Base-by-base conservation (phyloP, 768 basidiomycete genomes). In the Boletus rubroflammeus region DNA sequence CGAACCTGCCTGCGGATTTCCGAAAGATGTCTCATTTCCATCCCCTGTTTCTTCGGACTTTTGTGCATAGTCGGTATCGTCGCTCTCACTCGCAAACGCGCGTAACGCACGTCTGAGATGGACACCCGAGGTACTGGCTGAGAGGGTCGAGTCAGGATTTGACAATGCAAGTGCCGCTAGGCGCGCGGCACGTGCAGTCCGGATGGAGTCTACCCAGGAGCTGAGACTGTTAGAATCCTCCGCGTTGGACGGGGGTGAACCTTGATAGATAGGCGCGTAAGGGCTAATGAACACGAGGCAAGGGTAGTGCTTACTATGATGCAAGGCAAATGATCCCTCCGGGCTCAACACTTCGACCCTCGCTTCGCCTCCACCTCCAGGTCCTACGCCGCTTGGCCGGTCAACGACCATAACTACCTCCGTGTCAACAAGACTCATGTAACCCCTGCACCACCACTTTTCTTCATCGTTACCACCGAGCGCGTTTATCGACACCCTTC, bases 101-200 rank as follows among this genome's bases (percentile, higher is more conserved):
- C 88, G 86, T 11, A 93, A 69, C 0, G 81, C 81, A 5, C 83
- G 81, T 36, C 90, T 81, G 15, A 93, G 75, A 63, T 93, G 90
- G 35, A 84, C 79, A 1, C 83, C 90, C 0, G 88, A 87, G 1
- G 84, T 70, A 0, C 89, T 91, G 0, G 88, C 86, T 0, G 89
- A 90, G 25, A 93, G 76, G 0, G 90, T 93, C 8, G 90, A 90
- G 66, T 92, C 83, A 5, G 89, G 88, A 61, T 88, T 81, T 31
- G 81, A 88, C 51, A 82, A 70, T 57, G 86, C 87, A 28, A 92
- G 74, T 0, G 85, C 82, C 21, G 79, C 75, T n/a, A 93, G 77
- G n/a, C 85, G 73, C 39, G 85, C 78, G 3, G 80, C 74, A 65
- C 91, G 92, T 36, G 90, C 83, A 51, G 78, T 76, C 32, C 90